Evolutionary conservation across 2,329 filamentous ascomycete genomes (phyloP), one percentile per base, ranked within the genome.

Genomic region (Trichoderma asperellum): DNA sequence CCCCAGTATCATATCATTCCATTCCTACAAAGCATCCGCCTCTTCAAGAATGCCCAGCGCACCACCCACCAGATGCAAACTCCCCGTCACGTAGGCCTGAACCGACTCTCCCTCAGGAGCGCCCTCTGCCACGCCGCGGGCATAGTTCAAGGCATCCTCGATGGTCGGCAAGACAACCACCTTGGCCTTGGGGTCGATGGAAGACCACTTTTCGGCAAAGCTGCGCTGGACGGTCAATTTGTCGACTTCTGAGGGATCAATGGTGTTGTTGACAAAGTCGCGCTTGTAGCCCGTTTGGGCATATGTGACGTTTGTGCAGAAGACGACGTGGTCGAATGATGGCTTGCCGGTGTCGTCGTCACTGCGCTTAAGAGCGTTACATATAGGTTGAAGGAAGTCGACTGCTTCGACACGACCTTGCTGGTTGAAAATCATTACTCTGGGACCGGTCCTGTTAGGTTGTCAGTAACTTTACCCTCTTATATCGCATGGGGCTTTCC

Each of bases 351-450:
- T n/a, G 34, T 53, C 74, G 11, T 73, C 74, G 32, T 52, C 74
- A 24, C 24, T 24, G 69, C 76, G 77, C 49, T 76, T 73, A 27
- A 78, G 76, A 4, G 81, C 77, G 2, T 76, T 75, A 70, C 83
- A 74, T 27, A 89, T 79, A 2, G 81, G 81, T 24, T 81, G 79
- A 14, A 90, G 81, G 61, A 90, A 87, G 66, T 84, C 80, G 32
- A 87, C 78, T 43, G 85, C 82, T 75, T 86, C 85, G 34, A 80
- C 77, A 66, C 86, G 85, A 56, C 86, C 87, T 76, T 90, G 88
- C 79, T 98, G 96, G 79, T 97, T 98, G 85, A 98, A 99, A 67
- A 98, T 90, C 60, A 99, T 83, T 52, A 85, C 79, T 58, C 83
- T 83, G 1, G 80, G 80, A 0, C 81, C 83, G 4, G 74, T 52